Base-by-base conservation (phyloP, 2,329 filamentous ascomycete species). In the Lecanosticta acicola region DNA sequence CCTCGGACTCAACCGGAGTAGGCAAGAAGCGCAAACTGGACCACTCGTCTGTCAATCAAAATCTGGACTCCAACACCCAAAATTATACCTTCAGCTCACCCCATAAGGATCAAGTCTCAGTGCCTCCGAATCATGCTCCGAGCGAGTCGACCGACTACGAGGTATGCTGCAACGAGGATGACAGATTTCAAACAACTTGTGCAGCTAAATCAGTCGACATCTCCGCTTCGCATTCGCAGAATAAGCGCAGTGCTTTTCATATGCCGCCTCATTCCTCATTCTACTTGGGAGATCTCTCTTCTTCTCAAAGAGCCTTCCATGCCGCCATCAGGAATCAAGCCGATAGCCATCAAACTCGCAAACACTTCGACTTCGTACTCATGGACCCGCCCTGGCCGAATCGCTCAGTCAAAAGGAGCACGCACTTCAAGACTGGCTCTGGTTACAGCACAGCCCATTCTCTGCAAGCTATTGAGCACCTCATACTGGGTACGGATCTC, bases 381-480 rank as follows among this genome's bases (percentile, higher is more conserved):
- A 68, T 90, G 16, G 86, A 91, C 60, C 87, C 87, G 2, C 86
- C 87, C 1, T 91, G 87, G 86, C 85, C 86, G 0, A 91, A 88
- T 60, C 77, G 81, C 37, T 90, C 85, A 4, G 86, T 80, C 11
- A 76, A 77, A 54, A 81, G 78, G 57, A 72, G 66, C 68, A 67
- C 74, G 52, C 77, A 80, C 61, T 59, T 66, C 54, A 63, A 62
- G 4, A 48, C 55, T 11, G 53, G 53, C 14, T 48, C 48, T 7
- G 58, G 56, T 3, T 65, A 61, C 35, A 57, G 58, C 58, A 73
- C 54, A 79, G 81, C 63, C 8, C 8, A 46, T 3, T 57, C 50
- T 13, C 36, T 62, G 2, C 52, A 58, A 1, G 78, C 73, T 4
- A 72, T 73, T 3, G 59, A 68, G 41, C 67, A 59, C 17, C 60